phyloP scores from a whole-genome alignment of 805 yeast species.

The Yamadazyma sp. region DNA sequence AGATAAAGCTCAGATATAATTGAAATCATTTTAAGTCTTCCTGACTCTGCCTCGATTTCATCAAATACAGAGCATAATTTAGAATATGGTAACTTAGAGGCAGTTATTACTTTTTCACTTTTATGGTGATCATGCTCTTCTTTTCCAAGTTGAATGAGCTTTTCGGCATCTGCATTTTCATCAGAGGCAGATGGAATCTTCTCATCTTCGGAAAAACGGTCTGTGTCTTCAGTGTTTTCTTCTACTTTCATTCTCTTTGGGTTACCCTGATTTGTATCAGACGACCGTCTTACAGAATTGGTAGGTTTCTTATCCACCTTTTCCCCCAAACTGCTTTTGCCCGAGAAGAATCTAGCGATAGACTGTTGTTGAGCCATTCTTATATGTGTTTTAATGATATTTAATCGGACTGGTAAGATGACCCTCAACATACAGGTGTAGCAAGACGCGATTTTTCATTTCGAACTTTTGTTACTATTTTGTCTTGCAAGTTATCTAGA shows the following conservation, averaged over 20 bases:
- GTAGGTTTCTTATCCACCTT: not conserved
- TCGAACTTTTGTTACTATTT: too few species aligned
- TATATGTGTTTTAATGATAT: slow-evolving; percentile 1
- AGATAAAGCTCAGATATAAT: slow-evolving; percentile 71
- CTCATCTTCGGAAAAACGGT: not conserved
- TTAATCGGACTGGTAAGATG: not conserved
- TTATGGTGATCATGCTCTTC: slow-evolving; percentile 13
- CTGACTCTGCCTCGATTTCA: slow-evolving; percentile 74
- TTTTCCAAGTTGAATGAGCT: slow-evolving; percentile 15
- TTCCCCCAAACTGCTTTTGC: slow-evolving; percentile 7
- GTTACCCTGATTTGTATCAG: too few species aligned
- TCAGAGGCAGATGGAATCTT: not conserved
- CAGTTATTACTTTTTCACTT: slow-evolving; percentile 3
- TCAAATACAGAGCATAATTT: slow-evolving; percentile 67
- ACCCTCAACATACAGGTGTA: slow-evolving; percentile 7
- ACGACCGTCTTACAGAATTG: too few species aligned
- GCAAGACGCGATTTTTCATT: slow-evolving; percentile 4
- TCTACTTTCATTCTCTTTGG: slow-evolving; percentile 5
- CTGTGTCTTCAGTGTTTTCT: not conserved
- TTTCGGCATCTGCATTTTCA: slow-evolving; percentile 3
- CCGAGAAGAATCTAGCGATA: slow-evolving; percentile 31
- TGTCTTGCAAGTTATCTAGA: too few species aligned
- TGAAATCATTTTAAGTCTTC: slow-evolving; percentile 78
- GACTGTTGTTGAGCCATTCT: slow-evolving; percentile 34
- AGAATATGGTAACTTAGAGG: slow-evolving; percentile 29